Percentiles rank a stretch among this genome's conserved stretches.
These are phyloP conservation scores for Naganishia vaughanmartiniae DNA, from an alignment of 768 basidiomycete genomes.

Conservation along the genomic window DNA sequence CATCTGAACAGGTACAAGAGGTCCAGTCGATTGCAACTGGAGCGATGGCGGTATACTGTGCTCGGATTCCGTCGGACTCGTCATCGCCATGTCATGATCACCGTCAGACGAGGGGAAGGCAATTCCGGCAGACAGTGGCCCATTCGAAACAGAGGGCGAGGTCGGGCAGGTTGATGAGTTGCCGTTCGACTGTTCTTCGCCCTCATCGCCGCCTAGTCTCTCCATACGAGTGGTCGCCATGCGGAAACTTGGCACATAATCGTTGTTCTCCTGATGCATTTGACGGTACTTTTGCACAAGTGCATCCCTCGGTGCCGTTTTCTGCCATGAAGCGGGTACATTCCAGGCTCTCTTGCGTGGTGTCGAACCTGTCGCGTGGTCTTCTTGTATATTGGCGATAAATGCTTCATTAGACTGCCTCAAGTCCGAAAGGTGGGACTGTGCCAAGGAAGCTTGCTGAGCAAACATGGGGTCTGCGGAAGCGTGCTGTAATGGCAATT, in stretches of 20 bases:
- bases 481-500: slow-evolving; percentile 34
- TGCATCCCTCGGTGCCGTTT: slow-evolving; percentile 41
- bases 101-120: not conserved
- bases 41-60: not conserved
- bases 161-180: not conserved
- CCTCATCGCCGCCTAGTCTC: not conserved
- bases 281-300: slow-evolving; percentile 23
- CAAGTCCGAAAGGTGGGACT: slow-evolving; percentile 34
- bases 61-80: slow-evolving; percentile 5
- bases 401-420: slow-evolving; percentile 37
- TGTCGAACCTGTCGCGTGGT: slow-evolving; percentile 46
- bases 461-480: slow-evolving; percentile 34
- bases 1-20: not conserved
- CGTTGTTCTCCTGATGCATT: slow-evolving; percentile 8
- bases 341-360: slow-evolving; percentile 47
- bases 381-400: slow-evolving; percentile 47
- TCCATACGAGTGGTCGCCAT: slow-evolving; percentile 6
- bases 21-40: not conserved
- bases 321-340: slow-evolving; percentile 42
- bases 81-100: not conserved
- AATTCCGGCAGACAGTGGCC: not conserved
- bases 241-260: slow-evolving; percentile 24
- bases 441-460: slow-evolving; percentile 26
- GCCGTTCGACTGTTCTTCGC: not conserved
- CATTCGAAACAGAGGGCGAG: slow-evolving; percentile 9